phyloP scores from a whole-genome alignment of 2,329 filamentous ascomycete species.

The Xylaria sp. region DNA sequence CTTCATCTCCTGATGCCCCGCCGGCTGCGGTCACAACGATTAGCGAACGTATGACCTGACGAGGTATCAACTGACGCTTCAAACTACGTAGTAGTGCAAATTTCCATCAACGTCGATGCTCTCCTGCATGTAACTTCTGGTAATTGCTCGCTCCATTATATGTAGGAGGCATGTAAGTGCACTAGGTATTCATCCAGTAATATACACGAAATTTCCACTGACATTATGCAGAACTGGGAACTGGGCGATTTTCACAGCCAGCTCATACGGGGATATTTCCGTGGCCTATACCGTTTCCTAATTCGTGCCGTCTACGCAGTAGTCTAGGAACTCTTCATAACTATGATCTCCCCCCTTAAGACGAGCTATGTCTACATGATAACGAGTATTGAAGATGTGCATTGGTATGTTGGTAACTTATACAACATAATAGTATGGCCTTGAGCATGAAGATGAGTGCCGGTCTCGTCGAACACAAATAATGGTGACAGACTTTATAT shows the following conservation, averaged over 20 bases:
- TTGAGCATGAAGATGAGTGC: not conserved
- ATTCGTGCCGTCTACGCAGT: not conserved
- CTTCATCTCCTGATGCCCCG: constrained; percentile 16
- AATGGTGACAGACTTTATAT: not conserved
- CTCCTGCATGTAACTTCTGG: not conserved
- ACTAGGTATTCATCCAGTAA: too few relatives aligned
- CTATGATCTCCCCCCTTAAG: not conserved
- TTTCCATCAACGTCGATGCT: not conserved
- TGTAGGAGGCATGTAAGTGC: too few relatives aligned
- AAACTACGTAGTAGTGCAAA: not conserved
- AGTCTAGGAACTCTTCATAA: not conserved
- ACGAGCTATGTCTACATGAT: not conserved
- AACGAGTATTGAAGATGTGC: not conserved
- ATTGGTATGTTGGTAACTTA: not conserved
- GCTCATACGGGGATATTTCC: not conserved
- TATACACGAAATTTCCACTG: not conserved
- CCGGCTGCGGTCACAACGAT: not conserved
- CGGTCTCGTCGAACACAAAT: not conserved
- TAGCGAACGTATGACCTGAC: constrained; percentile 12
- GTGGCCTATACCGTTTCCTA: constrained; percentile 4
- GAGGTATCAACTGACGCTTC: not conserved
- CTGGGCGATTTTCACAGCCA: not conserved
- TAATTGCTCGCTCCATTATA: not conserved
- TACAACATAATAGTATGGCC: not conserved
- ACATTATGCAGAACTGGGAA: not conserved